Conservation (phyloP, 2,329 filamentous ascomycete species). For the Xylaria sp. region DNA sequence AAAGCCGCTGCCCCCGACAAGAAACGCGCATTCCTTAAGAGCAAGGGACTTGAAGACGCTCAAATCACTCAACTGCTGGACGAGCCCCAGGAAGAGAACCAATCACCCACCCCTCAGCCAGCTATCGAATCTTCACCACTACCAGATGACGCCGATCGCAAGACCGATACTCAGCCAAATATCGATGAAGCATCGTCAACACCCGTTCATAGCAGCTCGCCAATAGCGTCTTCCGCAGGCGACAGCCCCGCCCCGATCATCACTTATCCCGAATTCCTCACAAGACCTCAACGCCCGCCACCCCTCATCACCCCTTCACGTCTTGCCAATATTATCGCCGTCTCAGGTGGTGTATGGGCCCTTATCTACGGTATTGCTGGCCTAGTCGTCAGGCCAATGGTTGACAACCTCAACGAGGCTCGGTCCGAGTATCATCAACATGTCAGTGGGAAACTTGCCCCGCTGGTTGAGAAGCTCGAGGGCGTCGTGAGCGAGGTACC, state of each 20-base stretch:
- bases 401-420: conserved; percentile 56
- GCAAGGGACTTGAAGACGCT: conserved; percentile 71
- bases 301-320: conserved; percentile 66
- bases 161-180: not conserved
- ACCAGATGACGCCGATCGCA: not conserved
- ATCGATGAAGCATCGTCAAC: conserved; percentile 5
- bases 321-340: conserved; percentile 64
- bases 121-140: conserved; percentile 10
- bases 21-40: conserved; percentile 77
- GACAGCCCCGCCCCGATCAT: conserved; percentile 67
- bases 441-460: conserved; percentile 51
- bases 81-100: conserved; percentile 26
- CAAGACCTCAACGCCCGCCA: conserved; percentile 59
- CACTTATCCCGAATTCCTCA: conserved; percentile 73
- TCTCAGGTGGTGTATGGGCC: conserved; percentile 62
- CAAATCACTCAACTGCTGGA: conserved; percentile 72
- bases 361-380: conserved; percentile 74
- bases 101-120: conserved; percentile 10
- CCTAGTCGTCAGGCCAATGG: conserved; percentile 69
- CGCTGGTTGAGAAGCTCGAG: conserved; percentile 58
- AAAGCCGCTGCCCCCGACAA: conserved; percentile 70
- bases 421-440: conserved; percentile 59
- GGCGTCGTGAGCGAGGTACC: conserved; percentile 67
- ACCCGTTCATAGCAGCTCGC: not conserved
- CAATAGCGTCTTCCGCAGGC: conserved; percentile 35